These are phyloP conservation scores for Mytilinidion resinicola DNA, from an alignment of 495 filamentous ascomycete genomes.

Conservation along the genomic window DNA sequence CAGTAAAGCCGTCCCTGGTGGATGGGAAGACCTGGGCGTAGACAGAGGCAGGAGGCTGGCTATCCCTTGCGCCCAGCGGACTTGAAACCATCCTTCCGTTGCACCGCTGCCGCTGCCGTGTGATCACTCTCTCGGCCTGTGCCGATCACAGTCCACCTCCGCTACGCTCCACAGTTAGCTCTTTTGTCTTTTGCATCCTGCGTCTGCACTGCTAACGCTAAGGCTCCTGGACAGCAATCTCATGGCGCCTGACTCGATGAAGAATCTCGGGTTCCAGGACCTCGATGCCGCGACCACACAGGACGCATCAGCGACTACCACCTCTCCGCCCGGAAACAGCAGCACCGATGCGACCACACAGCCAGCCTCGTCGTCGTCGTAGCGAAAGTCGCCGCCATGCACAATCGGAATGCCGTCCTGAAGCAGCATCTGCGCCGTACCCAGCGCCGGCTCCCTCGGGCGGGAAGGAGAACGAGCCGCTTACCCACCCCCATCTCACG, in stretches of 20 bases:
- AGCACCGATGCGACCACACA: neutral
- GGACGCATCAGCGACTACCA: neutral
- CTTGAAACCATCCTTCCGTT: too few species aligned
- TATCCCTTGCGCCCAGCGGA: too few species aligned
- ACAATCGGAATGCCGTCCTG: too few species aligned
- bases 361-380: too few species aligned
- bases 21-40: slow-evolving; percentile 3
- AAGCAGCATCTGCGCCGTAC: too few species aligned
- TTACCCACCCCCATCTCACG: too few species aligned
- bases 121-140: slow-evolving; percentile 12
- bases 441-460: too few species aligned
- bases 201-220: too few species aligned
- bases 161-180: slow-evolving; percentile 3
- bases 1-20: slow-evolving; percentile 2
- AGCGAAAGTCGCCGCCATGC: too few species aligned
- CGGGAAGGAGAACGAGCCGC: too few species aligned
- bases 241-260: slow-evolving; percentile 90
- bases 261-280: slow-evolving; percentile 77
- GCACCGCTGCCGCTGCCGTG: too few species aligned
- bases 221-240: slow-evolving; percentile 57
- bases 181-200: neutral
- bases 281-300: slow-evolving; percentile 24
- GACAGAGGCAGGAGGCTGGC: too few species aligned
- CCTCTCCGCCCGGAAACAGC: slow-evolving; percentile 6
- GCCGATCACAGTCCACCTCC: slow-evolving; percentile 8